Evolutionary conservation across 768 basidiomycete genomes (phyloP).

Genomic region (Russula sp.): DNA sequence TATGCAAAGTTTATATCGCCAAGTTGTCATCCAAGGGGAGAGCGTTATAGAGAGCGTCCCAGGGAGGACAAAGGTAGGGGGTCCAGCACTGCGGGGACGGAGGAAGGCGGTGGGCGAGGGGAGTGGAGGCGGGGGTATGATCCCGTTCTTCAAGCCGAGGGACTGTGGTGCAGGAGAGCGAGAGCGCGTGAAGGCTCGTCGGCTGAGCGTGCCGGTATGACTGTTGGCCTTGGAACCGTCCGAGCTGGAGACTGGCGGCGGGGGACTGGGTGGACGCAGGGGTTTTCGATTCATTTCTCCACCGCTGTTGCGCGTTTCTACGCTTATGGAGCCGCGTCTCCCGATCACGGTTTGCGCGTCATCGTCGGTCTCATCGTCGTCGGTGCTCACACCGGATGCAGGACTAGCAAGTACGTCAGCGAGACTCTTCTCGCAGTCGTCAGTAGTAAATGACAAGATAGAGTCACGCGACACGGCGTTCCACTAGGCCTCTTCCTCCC

Average conservation of each 20-base stretch:
- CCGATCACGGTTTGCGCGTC: conserved; percentile 25
- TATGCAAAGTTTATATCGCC: conserved; percentile 43
- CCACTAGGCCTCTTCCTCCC: neutral
- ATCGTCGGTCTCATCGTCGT: conserved; percentile 54
- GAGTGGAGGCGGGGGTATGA: conserved; percentile 28
- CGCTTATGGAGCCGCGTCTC: conserved; percentile 6
- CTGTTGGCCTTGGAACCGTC: conserved; percentile 37
- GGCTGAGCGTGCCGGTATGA: conserved; percentile 29
- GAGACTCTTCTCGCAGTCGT: neutral
- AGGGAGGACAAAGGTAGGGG: conserved; percentile 38
- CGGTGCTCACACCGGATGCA: conserved; percentile 43
- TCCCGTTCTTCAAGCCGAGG: conserved; percentile 33
- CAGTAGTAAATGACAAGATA: neutral
- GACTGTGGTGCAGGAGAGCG: conserved; percentile 51
- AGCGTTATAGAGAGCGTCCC: conserved; percentile 39
- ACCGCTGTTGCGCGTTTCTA: conserved; percentile 5
- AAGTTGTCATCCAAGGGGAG: conserved; percentile 36
- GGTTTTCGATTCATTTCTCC: neutral
- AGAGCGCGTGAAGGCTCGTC: conserved; percentile 60
- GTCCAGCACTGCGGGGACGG: conserved; percentile 31
- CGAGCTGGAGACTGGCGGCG: conserved; percentile 25
- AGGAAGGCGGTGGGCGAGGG: conserved; percentile 38
- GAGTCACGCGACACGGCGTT: neutral
- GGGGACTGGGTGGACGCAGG: conserved; percentile 14
- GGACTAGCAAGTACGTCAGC: conserved; percentile 31